A percentile compares a stretch with the other conserved stretches of the same genome.
Evolutionary conservation across 139 green algal species (phyloP).

Genomic region (Chlorella sorokiniana): DNA sequence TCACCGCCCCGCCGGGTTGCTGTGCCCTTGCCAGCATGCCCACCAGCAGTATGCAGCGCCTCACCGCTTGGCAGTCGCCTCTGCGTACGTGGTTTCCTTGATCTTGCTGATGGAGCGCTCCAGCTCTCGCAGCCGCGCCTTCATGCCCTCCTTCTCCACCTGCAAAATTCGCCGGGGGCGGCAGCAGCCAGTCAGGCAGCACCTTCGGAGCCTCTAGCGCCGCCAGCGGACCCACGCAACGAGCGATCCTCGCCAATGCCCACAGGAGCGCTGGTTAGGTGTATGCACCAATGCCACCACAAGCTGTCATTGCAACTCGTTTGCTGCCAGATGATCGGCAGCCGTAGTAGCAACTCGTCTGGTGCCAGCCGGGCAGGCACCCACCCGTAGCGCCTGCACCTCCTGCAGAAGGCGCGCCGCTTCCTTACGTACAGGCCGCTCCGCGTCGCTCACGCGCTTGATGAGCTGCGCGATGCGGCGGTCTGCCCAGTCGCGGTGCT

Average conservation of each 20-base stretch:
- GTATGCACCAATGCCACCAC: no score
- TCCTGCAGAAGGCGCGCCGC: constrained; percentile 15
- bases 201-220: no score
- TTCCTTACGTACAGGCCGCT: constrained; percentile 35
- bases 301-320: no score
- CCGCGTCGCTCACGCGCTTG: constrained; percentile 23
- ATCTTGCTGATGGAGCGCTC: background rate
- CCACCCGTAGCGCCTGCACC: constrained; percentile 22
- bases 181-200: background rate
- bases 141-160: constrained; percentile 21
- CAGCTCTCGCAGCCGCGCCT: background rate
- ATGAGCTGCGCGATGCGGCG: constrained; percentile 33
- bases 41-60: background rate
- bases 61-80: constrained; percentile 1
- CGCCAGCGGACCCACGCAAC: no score
- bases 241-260: no score
- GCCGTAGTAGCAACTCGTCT: no score
- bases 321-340: background rate
- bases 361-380: no score
- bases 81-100: background rate
- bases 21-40: background rate
- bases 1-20: no score
- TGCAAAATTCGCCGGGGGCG: no score
- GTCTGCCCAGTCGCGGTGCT: constrained; percentile 41
- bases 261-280: no score